Evolutionary conservation across 192 early-diverging fungal species (phyloP), one percentile per base, ranked within the genome.

Genomic region (Rhizoclosmatium sp.): DNA sequence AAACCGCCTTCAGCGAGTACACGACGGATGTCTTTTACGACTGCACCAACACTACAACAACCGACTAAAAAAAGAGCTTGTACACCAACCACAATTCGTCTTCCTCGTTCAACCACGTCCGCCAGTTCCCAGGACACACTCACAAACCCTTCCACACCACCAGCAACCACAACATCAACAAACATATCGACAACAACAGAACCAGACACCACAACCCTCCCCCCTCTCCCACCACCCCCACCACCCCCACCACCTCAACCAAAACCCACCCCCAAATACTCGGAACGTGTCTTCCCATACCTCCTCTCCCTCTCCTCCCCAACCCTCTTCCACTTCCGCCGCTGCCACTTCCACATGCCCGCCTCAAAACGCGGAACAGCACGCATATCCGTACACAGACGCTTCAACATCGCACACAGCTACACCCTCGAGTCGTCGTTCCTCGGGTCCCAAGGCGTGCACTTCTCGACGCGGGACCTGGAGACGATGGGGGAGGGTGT

Each of bases 351-450:
- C 72, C 66, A 79, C 31, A 69, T 86, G 59, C 82, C 83, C 51
- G 48, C 71, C 1, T 79, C 66, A 16, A 86, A 86, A 62, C 77
- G 79, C 21, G 82, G 82, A 10, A 86, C 85, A 1, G 80, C 64
- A 1, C 69, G 85, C 44, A 83, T 85, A 46, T 58, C 54, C 23
- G 81, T 83, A 46, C 77, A 77, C 41, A 74, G 44, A 51, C 47
- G 47, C 59, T 78, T 82, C 54, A 59, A 71, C 7, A 78, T 86
- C 39, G 31, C 80, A 41, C 81, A 86, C 59, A 83, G 82, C 44
- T 86, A 84, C 65, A 86, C 85, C 12, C 48, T 84, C n/a, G 85
- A 86, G 72, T 68, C 82, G 2, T 78, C 73, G 14, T 86, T 86
- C 59, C 82, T 80, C 67, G 85, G 85, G 5, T 61, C 78, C 0